Evolutionary conservation across 257 asterid species (phyloP).

Genomic region (Phtheirospermum japonicum): DNA sequence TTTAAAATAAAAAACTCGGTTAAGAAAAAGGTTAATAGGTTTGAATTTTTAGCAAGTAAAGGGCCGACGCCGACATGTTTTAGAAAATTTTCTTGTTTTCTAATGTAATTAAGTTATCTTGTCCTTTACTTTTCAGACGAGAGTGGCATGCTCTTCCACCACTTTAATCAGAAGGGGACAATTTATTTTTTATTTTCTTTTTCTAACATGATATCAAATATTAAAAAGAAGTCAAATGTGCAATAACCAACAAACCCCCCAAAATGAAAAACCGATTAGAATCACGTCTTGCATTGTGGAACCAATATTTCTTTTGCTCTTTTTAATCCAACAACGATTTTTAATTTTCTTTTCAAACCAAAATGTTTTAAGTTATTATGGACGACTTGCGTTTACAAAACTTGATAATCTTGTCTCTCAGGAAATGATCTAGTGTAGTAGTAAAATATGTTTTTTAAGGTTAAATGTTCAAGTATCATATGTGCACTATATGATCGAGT

Average conservation of each 20-base stretch:
- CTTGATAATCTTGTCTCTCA: neutral
- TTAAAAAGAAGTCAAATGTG: neutral
- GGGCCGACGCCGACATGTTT: slow-evolving; percentile 12
- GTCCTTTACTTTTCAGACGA: neutral
- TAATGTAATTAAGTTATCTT: neutral
- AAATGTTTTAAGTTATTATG: neutral
- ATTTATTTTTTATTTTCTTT: too few species aligned
- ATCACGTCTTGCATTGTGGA: neutral
- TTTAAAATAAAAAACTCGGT: too few species aligned
- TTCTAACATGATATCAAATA: neutral
- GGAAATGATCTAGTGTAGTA: too few species aligned
- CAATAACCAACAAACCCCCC: neutral
- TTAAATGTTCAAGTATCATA: neutral
- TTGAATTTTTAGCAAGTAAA: slow-evolving; percentile 13
- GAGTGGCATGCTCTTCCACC: neutral
- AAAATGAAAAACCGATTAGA: neutral
- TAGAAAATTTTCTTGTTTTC: neutral
- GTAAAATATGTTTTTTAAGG: too few species aligned
- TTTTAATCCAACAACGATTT: too few species aligned
- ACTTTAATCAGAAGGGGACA: neutral
- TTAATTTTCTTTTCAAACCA: neutral
- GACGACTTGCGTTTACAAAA: neutral
- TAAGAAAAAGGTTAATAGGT: neutral
- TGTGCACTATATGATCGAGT: neutral
- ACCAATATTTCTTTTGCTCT: neutral